Evolutionary conservation across 768 basidiomycete species (phyloP).

Genomic region (Guyanaporus albipodus): DNA sequence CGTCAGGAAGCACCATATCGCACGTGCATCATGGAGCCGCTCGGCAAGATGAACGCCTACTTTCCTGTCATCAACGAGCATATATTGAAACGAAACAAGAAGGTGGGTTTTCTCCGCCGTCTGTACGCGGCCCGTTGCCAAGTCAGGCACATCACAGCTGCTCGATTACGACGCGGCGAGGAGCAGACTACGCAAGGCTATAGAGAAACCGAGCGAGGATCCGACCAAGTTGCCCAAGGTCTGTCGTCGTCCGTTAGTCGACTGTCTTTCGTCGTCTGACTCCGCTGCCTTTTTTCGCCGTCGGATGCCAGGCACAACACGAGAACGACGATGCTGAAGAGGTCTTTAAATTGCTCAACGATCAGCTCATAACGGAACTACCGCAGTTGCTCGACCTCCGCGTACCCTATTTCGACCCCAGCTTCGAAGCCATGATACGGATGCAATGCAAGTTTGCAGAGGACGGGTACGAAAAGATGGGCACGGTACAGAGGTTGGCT

Average conservation of each 20-base stretch:
- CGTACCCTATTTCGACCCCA: conserved; percentile 97
- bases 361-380: conserved; percentile 85
- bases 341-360: conserved; percentile 89
- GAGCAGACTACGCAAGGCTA: conserved; percentile 81
- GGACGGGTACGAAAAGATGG: conserved; percentile 96
- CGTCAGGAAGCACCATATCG: conserved; percentile 87
- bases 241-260: not conserved
- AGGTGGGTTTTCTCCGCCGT: conserved; percentile 46
- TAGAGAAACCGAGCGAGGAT: conserved; percentile 93
- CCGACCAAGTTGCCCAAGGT: conserved; percentile 86
- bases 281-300: not conserved
- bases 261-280: not conserved
- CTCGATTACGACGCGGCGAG: conserved; percentile 94
- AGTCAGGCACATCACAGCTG: conserved; percentile 46
- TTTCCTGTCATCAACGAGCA: conserved; percentile 93
- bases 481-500: conserved; percentile 82
- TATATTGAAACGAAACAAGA: conserved; percentile 93
- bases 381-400: conserved; percentile 92
- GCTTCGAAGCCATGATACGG: conserved; percentile 97
- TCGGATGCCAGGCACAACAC: conserved; percentile 67
- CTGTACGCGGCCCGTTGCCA: not conserved
- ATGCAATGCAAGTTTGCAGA: conserved; percentile 98
- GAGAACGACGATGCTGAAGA: conserved; percentile 95
- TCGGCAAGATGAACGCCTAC: conserved; percentile 96
- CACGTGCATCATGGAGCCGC: conserved; percentile 90